Percentiles rank a stretch among this genome's conserved stretches.
Evolutionary conservation across 1,284 basidiomycete species (phyloP).

Genomic region (Waitea zeae): DNA sequence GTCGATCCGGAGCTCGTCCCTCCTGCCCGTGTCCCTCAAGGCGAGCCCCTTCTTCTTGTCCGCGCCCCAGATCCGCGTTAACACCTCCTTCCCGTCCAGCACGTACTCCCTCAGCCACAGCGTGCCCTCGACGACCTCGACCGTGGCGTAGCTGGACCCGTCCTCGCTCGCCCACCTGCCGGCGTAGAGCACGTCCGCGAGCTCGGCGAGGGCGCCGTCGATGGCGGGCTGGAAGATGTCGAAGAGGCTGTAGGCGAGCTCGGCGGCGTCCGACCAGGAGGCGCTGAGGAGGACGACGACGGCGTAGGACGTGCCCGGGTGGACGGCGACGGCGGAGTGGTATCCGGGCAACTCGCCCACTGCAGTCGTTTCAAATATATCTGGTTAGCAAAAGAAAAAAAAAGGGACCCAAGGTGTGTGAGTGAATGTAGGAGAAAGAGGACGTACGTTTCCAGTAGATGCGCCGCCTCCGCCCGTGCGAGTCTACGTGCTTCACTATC

Average conservation of each 20-base stretch:
- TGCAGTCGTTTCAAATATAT: background rate
- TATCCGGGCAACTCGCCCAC: conserved; percentile 1
- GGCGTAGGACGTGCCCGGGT: conserved; percentile 1
- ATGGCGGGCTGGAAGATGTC: conserved; percentile 2
- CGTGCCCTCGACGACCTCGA: background rate
- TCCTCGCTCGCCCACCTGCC: background rate
- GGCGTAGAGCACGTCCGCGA: background rate
- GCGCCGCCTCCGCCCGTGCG: background rate
- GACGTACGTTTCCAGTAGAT: background rate
- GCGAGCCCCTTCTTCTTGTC: background rate
- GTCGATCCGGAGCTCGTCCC: no score
- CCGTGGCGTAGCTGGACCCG: background rate
- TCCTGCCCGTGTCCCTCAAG: background rate
- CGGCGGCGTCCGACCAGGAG: background rate
- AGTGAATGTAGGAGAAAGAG: background rate
- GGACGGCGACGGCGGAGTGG: conserved; percentile 1
- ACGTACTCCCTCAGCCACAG: background rate
- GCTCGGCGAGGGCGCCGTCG: background rate
- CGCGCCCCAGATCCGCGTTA: background rate
- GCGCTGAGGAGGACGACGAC: conserved; percentile 2
- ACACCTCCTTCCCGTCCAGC: background rate
- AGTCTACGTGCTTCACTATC: background rate
- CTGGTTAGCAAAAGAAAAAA: no score
- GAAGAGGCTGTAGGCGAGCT: background rate
- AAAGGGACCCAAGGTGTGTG: background rate